These are phyloP conservation scores for Cordyceps fumosorosea DNA, from an alignment of 2,329 filamentous ascomycete species.

Conservation along the genomic window DNA sequence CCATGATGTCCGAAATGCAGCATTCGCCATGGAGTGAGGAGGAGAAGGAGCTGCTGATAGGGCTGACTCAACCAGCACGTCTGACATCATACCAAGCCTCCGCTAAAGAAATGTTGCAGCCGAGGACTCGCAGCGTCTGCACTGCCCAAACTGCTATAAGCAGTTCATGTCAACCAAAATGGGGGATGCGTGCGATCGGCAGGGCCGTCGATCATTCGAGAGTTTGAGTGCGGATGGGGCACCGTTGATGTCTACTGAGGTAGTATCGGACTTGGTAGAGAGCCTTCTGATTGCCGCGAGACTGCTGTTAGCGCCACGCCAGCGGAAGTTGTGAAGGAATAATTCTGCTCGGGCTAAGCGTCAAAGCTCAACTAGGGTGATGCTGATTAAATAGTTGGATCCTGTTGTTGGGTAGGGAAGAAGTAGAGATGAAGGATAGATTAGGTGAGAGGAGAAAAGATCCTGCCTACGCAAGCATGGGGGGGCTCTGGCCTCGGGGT, in stretches of 20 bases:
- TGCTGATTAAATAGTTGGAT: not conserved
- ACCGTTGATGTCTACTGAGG: not conserved
- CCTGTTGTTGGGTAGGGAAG: not conserved
- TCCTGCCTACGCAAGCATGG: slow-evolving; percentile 1
- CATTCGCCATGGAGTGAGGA: not conserved
- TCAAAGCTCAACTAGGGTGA: not conserved
- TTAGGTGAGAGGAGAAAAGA: slow-evolving; percentile 3
- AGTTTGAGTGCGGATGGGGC: not conserved
- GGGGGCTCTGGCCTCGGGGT: slow-evolving; percentile 2
- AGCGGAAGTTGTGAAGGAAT: not conserved
- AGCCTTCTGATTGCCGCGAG: not conserved
- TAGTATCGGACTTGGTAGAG: not conserved
- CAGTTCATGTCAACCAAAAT: slow-evolving; percentile 4
- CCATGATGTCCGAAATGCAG: not conserved
- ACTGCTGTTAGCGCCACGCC: not conserved
- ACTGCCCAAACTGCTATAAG: slow-evolving; percentile 4
- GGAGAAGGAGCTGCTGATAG: not conserved
- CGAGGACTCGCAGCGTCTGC: slow-evolving; percentile 1
- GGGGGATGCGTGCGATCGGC: not conserved
- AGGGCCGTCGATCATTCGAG: slow-evolving; percentile 3
- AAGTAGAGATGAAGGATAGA: not conserved
- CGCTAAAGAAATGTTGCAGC: not conserved
- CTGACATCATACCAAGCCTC: not conserved
- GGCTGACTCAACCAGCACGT: not conserved
- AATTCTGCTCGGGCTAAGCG: not conserved